phyloP scores from a whole-genome alignment of 768 basidiomycete species.

The Collybia sordida region DNA sequence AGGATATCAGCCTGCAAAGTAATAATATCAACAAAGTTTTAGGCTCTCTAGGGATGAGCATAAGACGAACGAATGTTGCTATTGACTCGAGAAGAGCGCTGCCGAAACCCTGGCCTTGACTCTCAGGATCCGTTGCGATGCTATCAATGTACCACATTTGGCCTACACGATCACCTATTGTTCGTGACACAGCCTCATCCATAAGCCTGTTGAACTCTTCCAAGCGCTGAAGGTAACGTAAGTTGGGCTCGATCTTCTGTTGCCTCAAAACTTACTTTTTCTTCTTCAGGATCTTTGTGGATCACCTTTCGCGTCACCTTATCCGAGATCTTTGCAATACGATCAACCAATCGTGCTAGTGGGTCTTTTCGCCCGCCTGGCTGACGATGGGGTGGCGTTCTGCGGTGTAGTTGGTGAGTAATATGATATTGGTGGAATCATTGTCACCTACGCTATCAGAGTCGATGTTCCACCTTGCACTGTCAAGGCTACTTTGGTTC shows the following conservation, averaged over 20 bases:
- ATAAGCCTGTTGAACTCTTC: slow-evolving; percentile 20
- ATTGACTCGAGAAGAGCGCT: slow-evolving; percentile 25
- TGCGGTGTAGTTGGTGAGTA: background rate
- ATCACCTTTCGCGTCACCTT: too few relatives aligned
- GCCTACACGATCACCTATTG: slow-evolving; percentile 21
- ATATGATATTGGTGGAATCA: background rate
- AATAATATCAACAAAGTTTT: background rate
- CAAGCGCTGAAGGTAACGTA: slow-evolving; percentile 13
- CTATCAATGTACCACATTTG: slow-evolving; percentile 28
- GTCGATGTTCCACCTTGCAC: slow-evolving; percentile 20
- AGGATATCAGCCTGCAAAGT: slow-evolving; percentile 24
- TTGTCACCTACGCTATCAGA: slow-evolving; percentile 19
- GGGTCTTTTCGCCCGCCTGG: background rate
- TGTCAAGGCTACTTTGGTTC: slow-evolving; percentile 20
- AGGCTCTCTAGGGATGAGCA: background rate
- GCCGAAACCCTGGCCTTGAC: slow-evolving; percentile 29
- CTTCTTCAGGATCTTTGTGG: background rate
- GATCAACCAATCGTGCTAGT: background rate
- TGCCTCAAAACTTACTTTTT: background rate
- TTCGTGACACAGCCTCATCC: slow-evolving; percentile 16
- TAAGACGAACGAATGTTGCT: slow-evolving; percentile 18
- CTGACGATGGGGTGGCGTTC: too few relatives aligned
- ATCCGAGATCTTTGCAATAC: background rate
- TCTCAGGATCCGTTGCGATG: slow-evolving; percentile 24
- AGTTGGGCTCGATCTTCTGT: background rate